Evolutionary conservation across 1,284 basidiomycete genomes (phyloP).

Genomic region (Rhodotorula mucilaginosa): DNA sequence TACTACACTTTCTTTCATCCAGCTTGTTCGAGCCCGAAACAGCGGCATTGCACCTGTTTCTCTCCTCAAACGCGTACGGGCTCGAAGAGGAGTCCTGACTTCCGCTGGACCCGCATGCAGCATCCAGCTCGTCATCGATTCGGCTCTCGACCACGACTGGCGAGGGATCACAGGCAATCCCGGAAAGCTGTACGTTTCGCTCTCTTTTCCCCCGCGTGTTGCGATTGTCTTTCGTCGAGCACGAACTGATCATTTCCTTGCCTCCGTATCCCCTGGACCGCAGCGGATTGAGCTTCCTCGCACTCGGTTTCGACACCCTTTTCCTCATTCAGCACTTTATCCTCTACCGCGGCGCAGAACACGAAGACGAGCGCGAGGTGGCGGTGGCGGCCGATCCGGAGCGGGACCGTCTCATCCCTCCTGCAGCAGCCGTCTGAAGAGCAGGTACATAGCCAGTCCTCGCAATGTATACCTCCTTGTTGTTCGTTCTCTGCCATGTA

Average conservation of each 20-base stretch:
- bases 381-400: not conserved
- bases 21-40: too few relatives aligned
- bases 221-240: too few relatives aligned
- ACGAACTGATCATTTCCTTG: too few relatives aligned
- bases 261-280: not conserved
- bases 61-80: too few relatives aligned
- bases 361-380: not conserved
- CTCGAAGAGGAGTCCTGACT: not conserved
- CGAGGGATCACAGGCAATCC: conserved; percentile 44
- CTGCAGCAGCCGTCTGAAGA: not conserved
- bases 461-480: not conserved
- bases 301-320: conserved; percentile 49
- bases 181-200: conserved; percentile 45
- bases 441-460: not conserved
- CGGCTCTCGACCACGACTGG: conserved; percentile 45
- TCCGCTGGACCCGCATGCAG: conserved; percentile 4
- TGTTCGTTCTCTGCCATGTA: not conserved
- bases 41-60: not conserved
- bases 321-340: conserved; percentile 51
- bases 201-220: not conserved
- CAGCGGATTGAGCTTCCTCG: conserved; percentile 48
- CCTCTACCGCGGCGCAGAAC: conserved; percentile 40
- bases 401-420: not conserved
- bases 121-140: conserved; percentile 46
- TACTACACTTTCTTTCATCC: not conserved